phyloP scores from a whole-genome alignment of 129 eudicot species.

The Scalesia atractyloides region DNA sequence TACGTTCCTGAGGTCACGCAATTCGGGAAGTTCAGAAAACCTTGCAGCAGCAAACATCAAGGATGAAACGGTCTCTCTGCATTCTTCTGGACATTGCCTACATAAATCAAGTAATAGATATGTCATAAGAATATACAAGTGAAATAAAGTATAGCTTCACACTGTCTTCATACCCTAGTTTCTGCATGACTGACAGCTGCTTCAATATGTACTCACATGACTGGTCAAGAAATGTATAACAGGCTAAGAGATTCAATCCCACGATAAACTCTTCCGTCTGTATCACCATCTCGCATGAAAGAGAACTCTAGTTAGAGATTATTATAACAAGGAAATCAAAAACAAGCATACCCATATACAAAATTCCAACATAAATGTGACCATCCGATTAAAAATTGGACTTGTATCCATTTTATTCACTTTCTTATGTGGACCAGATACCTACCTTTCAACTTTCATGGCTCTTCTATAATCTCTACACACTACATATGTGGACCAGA shows the following conservation, averaged over 20 bases:
- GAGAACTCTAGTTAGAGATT: conserved; percentile 35
- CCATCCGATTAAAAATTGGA: background rate
- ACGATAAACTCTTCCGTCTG: conserved; percentile 89
- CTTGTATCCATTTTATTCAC: conserved; percentile 10
- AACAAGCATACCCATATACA: conserved; percentile 13
- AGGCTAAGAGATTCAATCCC: conserved; percentile 60
- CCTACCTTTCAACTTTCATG: conserved; percentile 1
- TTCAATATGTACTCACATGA: conserved; percentile 69
- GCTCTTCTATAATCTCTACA: conserved; percentile 9
- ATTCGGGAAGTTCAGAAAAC: conserved; percentile 92
- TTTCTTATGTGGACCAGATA: conserved; percentile 15
- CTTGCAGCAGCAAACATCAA: conserved; percentile 97
- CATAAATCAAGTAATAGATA: conserved; percentile 17
- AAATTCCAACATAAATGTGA: background rate
- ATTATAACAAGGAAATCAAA: background rate
- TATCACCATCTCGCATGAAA: conserved; percentile 37
- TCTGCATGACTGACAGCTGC: conserved; percentile 85
- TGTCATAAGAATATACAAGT: background rate
- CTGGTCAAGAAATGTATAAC: conserved; percentile 79
- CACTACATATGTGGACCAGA: conserved; percentile 10
- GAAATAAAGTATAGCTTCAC: background rate
- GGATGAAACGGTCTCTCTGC: conserved; percentile 87
- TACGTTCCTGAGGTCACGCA: conserved; percentile 83
- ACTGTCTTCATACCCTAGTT: conserved; percentile 61
- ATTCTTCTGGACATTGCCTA: conserved; percentile 97